A percentile compares a stretch with the other conserved stretches of the same genome.
phyloP scores from a whole-genome alignment of 2,329 filamentous ascomycete species.

The Diaporthe velutina region DNA sequence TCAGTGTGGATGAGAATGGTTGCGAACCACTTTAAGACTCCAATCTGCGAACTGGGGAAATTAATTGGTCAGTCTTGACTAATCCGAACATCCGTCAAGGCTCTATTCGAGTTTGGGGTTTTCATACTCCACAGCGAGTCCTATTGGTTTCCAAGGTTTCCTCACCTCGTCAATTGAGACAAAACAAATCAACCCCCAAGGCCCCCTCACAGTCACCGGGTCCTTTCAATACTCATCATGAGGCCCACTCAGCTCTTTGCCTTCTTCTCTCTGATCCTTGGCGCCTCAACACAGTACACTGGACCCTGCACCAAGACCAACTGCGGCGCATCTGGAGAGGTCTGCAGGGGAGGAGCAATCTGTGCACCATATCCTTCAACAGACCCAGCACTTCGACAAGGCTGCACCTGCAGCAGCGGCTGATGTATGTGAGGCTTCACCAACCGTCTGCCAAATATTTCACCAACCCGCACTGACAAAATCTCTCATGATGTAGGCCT shows the following conservation, averaged over 20 bases:
- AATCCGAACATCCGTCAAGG: background rate
- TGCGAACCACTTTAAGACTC: background rate
- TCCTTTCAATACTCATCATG: background rate
- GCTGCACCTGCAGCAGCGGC: slow-evolving; percentile 15
- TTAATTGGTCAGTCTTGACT: background rate
- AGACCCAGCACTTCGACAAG: slow-evolving; percentile 9
- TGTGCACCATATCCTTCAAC: slow-evolving; percentile 24
- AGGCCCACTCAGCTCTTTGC: background rate
- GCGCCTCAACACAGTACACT: slow-evolving; percentile 1
- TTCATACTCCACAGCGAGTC: background rate
- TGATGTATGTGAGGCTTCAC: background rate
- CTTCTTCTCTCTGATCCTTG: background rate
- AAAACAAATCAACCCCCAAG: background rate
- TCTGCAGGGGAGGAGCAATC: background rate
- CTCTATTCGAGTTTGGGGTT: background rate
- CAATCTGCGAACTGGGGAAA: background rate
- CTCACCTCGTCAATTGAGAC: background rate
- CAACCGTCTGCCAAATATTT: background rate
- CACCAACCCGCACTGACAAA: background rate
- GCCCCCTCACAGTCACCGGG: too few relatives aligned
- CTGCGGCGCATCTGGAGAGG: slow-evolving; percentile 14
- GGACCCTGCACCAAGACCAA: slow-evolving; percentile 10
- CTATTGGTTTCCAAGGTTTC: background rate
- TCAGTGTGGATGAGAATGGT: background rate
- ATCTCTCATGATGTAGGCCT: too few relatives aligned